These are phyloP conservation scores for Teratosphaeria zuluensis DNA, from an alignment of 2,329 filamentous ascomycete species.

Conservation along the genomic window DNA sequence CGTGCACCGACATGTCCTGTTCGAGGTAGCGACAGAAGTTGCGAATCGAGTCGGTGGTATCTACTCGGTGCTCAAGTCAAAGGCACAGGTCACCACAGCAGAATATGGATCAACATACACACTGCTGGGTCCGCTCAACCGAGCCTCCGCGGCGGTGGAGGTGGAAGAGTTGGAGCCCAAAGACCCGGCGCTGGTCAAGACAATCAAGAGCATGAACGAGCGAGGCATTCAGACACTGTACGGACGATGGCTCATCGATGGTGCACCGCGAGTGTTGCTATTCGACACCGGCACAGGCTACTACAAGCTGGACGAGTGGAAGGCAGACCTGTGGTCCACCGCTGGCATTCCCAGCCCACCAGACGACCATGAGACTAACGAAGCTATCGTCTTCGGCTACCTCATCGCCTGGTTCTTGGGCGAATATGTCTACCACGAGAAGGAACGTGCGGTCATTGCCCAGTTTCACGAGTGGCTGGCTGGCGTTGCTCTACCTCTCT, in stretches of 20 bases:
- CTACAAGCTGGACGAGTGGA: slow-evolving; percentile 89
- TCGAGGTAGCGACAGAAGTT: slow-evolving; percentile 94
- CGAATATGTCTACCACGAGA: slow-evolving; percentile 95
- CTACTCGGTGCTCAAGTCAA: slow-evolving; percentile 98
- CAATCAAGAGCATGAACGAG: slow-evolving; percentile 86
- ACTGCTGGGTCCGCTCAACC: slow-evolving; percentile 87
- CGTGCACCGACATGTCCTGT: slow-evolving; percentile 90
- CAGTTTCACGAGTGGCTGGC: slow-evolving; percentile 99
- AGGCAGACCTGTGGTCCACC: slow-evolving; percentile 85
- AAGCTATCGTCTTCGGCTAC: slow-evolving; percentile 95
- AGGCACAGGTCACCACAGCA: slow-evolving; percentile 91
- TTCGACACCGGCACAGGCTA: slow-evolving; percentile 95
- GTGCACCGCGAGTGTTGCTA: slow-evolving; percentile 82
- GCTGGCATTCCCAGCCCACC: slow-evolving; percentile 90
- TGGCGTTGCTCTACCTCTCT: slow-evolving; percentile 82
- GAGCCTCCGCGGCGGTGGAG: slow-evolving; percentile 89
- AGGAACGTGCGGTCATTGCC: slow-evolving; percentile 82
- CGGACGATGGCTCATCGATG: slow-evolving; percentile 95
- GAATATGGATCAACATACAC: slow-evolving; percentile 98
- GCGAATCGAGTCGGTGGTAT: slow-evolving; percentile 97
- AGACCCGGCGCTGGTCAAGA: slow-evolving; percentile 66
- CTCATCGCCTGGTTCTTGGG: slow-evolving; percentile 96
- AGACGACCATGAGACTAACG: slow-evolving; percentile 89
- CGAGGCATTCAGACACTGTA: slow-evolving; percentile 85
- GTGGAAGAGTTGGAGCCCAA: slow-evolving; percentile 86